A percentile compares a stretch with the other conserved stretches of the same genome.
Evolutionary conservation across 2,329 filamentous ascomycete species (phyloP).

Genomic region (Penicillium nordicum): DNA sequence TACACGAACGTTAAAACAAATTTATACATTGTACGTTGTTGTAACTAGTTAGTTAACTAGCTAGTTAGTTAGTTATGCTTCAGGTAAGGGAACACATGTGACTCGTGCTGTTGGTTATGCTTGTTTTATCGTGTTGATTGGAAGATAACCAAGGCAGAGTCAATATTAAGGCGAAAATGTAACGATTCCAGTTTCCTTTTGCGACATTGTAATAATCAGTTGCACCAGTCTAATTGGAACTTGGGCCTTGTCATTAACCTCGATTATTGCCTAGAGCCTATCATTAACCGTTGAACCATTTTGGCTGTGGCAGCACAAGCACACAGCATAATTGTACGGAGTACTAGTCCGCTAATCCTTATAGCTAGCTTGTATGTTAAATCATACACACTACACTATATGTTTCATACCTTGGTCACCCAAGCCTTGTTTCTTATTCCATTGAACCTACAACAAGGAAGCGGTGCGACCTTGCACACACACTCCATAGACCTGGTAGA

Average conservation of each 20-base stretch:
- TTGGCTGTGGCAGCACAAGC: slow-evolving; percentile 3
- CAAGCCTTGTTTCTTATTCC: slow-evolving; percentile 1
- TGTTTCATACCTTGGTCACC: background rate
- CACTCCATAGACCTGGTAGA: slow-evolving; percentile 19
- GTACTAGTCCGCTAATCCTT: background rate
- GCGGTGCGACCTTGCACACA: slow-evolving; percentile 15
- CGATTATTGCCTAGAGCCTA: background rate
- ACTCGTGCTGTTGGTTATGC: slow-evolving; percentile 4
- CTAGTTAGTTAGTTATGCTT: background rate
- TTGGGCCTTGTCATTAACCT: slow-evolving; percentile 6
- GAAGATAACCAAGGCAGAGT: background rate
- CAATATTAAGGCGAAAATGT: background rate
- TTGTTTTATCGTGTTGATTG: background rate
- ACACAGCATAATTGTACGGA: background rate
- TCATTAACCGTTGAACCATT: slow-evolving; percentile 1
- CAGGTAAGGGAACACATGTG: slow-evolving; percentile 18
- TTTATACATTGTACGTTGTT: slow-evolving; percentile 14
- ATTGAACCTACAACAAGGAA: background rate
- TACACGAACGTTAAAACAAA: background rate
- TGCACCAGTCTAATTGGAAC: slow-evolving; percentile 10
- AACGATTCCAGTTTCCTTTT: background rate
- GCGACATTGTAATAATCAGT: background rate
- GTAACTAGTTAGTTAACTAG: background rate
- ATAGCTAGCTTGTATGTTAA: background rate
- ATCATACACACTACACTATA: background rate